Conservation (phyloP, 2,329 filamentous ascomycete genomes). For the Cladosporium sp. region DNA sequence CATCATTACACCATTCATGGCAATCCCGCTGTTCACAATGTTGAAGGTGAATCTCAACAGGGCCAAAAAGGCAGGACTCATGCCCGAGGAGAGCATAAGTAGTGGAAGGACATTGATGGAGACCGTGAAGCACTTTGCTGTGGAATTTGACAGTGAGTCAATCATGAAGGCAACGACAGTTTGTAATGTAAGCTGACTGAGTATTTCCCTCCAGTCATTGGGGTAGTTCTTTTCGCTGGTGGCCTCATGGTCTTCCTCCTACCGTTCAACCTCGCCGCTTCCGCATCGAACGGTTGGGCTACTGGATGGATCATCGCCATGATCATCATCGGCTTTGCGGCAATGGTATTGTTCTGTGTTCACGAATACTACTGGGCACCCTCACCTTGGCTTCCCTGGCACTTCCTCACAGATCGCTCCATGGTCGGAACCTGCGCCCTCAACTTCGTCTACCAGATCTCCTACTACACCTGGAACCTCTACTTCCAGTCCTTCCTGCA, state of each 20-base stretch:
- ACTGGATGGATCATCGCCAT: constrained; percentile 38
- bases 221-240: constrained; percentile 57
- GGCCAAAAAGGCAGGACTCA: constrained; percentile 53
- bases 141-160: constrained; percentile 54
- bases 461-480: constrained; percentile 35
- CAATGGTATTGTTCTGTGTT: constrained; percentile 35
- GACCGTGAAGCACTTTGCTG: constrained; percentile 50
- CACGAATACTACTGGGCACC: constrained; percentile 39
- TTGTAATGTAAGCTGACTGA: constrained; percentile 41
- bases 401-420: constrained; percentile 47
- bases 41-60: constrained; percentile 58
- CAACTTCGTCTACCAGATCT: constrained; percentile 33
- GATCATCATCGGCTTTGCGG: constrained; percentile 36
- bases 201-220: constrained; percentile 47
- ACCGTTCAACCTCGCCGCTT: constrained; percentile 54
- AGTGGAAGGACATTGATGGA: constrained; percentile 46
- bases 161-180: not conserved
- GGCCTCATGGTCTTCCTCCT: constrained; percentile 63
- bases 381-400: constrained; percentile 40
- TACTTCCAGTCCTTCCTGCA: constrained; percentile 41
- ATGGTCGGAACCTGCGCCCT: constrained; percentile 51
- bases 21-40: constrained; percentile 57
- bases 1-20: constrained; percentile 60
- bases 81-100: constrained; percentile 32
- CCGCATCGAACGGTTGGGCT: constrained; percentile 32